These are phyloP conservation scores for Leptodermis oblonga DNA, from an alignment of 257 asterid genomes.

Conservation along the genomic window DNA sequence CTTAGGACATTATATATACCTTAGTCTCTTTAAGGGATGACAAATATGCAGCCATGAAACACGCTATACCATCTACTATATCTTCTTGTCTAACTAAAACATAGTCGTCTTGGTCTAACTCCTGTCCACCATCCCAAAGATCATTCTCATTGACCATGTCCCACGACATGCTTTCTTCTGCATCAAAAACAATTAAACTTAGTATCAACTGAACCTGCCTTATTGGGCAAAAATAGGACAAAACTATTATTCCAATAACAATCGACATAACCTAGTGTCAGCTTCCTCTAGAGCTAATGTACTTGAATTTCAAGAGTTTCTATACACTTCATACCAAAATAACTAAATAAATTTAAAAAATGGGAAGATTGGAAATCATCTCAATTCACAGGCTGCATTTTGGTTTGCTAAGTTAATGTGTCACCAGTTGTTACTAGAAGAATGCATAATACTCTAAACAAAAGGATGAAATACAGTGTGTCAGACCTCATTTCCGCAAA, in stretches of 20 bases:
- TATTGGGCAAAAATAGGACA: not conserved
- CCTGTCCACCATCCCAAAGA: slow-evolving; percentile 81
- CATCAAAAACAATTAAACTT: slow-evolving; percentile 26
- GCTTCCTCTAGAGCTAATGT: not conserved
- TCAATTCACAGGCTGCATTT: not conserved
- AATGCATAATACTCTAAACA: not conserved
- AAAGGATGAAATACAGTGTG: not conserved
- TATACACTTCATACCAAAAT: not conserved
- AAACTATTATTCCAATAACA: not conserved
- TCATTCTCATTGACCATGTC: slow-evolving; percentile 83
- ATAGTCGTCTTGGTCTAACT: slow-evolving; percentile 67
- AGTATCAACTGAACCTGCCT: not conserved
- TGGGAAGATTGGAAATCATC: not conserved
- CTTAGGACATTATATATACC: slow-evolving; percentile 32
- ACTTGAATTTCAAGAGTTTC: not conserved
- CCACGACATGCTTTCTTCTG: slow-evolving; percentile 93
- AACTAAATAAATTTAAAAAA: not conserved
- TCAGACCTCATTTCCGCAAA: no score
- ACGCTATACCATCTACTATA: slow-evolving; percentile 92
- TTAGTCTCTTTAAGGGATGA: slow-evolving; percentile 87
- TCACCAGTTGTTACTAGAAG: not conserved
- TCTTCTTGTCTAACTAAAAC: slow-evolving; percentile 96
- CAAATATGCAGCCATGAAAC: slow-evolving; percentile 96
- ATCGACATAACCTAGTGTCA: not conserved
- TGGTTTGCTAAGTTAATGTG: not conserved